phyloP scores from a whole-genome alignment of 768 basidiomycete genomes.

The Gelatoporia subvermispora region DNA sequence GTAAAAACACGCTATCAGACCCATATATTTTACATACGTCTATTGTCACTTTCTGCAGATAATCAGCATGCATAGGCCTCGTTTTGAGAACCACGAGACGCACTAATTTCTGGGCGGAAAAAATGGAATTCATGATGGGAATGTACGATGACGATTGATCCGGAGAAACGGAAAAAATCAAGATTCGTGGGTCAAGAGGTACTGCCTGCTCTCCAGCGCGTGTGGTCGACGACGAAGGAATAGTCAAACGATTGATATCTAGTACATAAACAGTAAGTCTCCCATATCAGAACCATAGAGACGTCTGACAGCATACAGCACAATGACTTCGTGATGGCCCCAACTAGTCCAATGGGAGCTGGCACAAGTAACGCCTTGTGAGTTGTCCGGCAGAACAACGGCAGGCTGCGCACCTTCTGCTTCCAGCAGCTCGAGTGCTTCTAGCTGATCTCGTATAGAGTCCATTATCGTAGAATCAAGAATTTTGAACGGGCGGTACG shows the following conservation, averaged over 20 bases:
- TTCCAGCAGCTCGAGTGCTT: constrained; percentile 40
- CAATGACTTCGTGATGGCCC: constrained; percentile 86
- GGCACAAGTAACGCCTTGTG: constrained; percentile 4
- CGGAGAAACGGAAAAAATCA: constrained; percentile 88
- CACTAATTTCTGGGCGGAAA: constrained; percentile 96
- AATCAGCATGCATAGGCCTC: neutral
- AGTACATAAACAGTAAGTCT: constrained; percentile 36
- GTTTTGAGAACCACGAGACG: constrained; percentile 19
- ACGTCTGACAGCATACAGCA: constrained; percentile 56
- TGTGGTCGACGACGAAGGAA: constrained; percentile 25
- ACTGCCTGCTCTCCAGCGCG: constrained; percentile 27
- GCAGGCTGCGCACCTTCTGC: constrained; percentile 42
- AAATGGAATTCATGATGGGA: constrained; percentile 98
- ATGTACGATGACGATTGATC: constrained; percentile 90
- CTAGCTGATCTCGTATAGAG: constrained; percentile 60
- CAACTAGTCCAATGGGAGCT: constrained; percentile 74
- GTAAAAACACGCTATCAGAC: constrained; percentile 89
- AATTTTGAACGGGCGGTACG: constrained; percentile 77
- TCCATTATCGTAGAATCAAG: constrained; percentile 65
- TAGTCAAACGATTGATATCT: constrained; percentile 64
- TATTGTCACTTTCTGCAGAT: constrained; percentile 83
- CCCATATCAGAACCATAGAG: neutral
- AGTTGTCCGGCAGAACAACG: constrained; percentile 12
- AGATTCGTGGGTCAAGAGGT: constrained; percentile 51
- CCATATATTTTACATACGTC: constrained; percentile 93